A percentile compares a stretch with the other conserved stretches of the same genome.
These are phyloP conservation scores for Vitis amurensis DNA, from an alignment of 164 flowering plant species.

Conservation along the genomic window DNA sequence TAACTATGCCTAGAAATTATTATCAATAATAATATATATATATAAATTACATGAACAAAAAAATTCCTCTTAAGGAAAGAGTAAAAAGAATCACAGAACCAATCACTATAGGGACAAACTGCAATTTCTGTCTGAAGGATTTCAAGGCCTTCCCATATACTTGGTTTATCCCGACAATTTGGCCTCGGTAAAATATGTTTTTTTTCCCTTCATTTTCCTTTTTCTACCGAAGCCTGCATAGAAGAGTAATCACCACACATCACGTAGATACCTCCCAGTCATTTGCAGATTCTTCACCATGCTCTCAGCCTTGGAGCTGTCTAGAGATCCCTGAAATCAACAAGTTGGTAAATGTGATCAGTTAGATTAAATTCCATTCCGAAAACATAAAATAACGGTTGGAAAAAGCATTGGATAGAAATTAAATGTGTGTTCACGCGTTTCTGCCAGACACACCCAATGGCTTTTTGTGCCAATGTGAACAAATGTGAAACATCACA, in stretches of 20 bases:
- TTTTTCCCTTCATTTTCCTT: not conserved
- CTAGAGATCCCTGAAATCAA: conserved; percentile 73
- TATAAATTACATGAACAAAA: conserved; percentile 35
- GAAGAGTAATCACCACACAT: conserved; percentile 68
- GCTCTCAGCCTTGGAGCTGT: conserved; percentile 77
- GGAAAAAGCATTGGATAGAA: too few relatives aligned
- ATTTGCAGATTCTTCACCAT: conserved; percentile 88
- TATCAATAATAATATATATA: conserved; percentile 1
- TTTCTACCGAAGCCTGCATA: not conserved
- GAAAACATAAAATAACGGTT: too few relatives aligned
- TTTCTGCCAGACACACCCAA: too few relatives aligned
- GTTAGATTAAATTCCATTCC: not conserved
- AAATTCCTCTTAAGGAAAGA: conserved; percentile 18
- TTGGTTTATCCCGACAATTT: not conserved
- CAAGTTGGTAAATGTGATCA: not conserved
- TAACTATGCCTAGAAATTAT: not conserved
- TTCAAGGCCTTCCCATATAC: too few relatives aligned
- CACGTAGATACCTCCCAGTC: conserved; percentile 89
- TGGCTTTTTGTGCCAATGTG: too few relatives aligned
- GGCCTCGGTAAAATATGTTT: not conserved
- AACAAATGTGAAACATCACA: too few relatives aligned
- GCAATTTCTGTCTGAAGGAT: not conserved
- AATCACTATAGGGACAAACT: not conserved
- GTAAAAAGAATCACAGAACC: conserved; percentile 33
- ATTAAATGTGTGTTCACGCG: too few relatives aligned